Evolutionary conservation across 257 asterid species (phyloP), one percentile per base, ranked within the genome.

Genomic region (Leptodermis oblonga): DNA sequence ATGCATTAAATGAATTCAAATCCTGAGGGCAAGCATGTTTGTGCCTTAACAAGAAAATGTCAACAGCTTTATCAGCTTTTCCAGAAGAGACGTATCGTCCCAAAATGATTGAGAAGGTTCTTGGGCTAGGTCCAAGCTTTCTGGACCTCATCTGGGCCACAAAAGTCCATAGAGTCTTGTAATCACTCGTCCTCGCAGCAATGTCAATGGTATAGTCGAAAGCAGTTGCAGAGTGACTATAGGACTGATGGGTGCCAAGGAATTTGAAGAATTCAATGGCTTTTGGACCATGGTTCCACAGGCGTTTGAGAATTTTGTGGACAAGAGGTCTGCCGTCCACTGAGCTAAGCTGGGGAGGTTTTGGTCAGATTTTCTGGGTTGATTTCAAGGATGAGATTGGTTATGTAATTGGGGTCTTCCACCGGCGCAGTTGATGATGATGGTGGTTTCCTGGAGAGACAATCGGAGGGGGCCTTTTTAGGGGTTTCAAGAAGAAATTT

Each of bases 221-320:
- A 26, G 92, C 73, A 20, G 82, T 58, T 17, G 93, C 70, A 20
- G 96, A 80, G 84, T 88, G 99, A 34, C 80, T 8, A 73, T 88
- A 86, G 14, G 85, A 71, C 43, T 80, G 86, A 79, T 89, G 97
- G 67, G 60, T 41, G 66, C 84, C 88, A 34, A 94, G 90, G 79
- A 73, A 63, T 80, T 79, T 62, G 90, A 90, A 88, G 76, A 89
- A 85, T n/a, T 86, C 88, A 77, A 94, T 87, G 70, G 97, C 99
- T 82, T 87, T 94, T 3, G 97, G 99, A 70, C 95, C 96, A 61
- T 94, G 96, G 81, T 94, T 90, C 99, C 97, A 94, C 10, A 94
- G 86, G 75, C 92, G 86, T 72, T 90, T 93, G 81, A 93, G 90
- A 67, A 89, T 73, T n/a, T 83, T 41, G 58, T 83, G 79, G 69